Evolutionary conservation across 2,329 filamentous ascomycete species (phyloP).

Genomic region (Geosmithia morbida): DNA sequence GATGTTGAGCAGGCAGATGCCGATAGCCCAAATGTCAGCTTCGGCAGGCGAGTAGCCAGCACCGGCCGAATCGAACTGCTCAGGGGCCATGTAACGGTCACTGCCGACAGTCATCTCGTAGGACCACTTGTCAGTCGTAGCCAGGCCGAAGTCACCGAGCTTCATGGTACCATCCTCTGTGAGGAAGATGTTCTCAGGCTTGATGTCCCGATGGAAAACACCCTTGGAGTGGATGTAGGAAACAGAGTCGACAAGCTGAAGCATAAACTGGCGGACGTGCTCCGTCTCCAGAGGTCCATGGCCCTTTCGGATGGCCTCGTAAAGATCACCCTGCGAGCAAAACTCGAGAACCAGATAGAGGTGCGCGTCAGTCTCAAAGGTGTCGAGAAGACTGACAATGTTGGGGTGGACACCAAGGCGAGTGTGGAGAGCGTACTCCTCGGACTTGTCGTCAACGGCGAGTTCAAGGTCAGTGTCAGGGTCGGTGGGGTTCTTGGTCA

Average conservation of each 20-base stretch:
- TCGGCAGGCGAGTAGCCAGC: constrained; percentile 84
- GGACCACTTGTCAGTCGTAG: constrained; percentile 80
- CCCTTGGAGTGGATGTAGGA: constrained; percentile 83
- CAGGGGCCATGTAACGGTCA: constrained; percentile 97
- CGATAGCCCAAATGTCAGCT: constrained; percentile 94
- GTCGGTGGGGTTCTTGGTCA: constrained; percentile 61
- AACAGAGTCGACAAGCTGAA: constrained; percentile 80
- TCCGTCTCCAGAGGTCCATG: constrained; percentile 87
- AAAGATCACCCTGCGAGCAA: constrained; percentile 88
- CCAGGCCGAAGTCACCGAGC: constrained; percentile 89
- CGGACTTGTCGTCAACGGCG: constrained; percentile 67
- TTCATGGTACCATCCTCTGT: constrained; percentile 81
- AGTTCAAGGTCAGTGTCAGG: constrained; percentile 47
- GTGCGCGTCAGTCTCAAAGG: constrained; percentile 85
- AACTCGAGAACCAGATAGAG: constrained; percentile 89
- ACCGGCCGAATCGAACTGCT: constrained; percentile 84
- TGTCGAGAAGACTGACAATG: constrained; percentile 82
- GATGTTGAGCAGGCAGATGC: constrained; percentile 91
- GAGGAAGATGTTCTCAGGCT: constrained; percentile 98
- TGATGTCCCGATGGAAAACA: constrained; percentile 95
- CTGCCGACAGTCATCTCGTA: constrained; percentile 90
- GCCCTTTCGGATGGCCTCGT: constrained; percentile 86
- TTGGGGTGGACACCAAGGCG: constrained; percentile 70
- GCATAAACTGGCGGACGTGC: constrained; percentile 94
- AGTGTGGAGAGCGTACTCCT: constrained; percentile 68